Conservation (phyloP, 1,284 basidiomycete species). For the Agaricales sp. region DNA sequence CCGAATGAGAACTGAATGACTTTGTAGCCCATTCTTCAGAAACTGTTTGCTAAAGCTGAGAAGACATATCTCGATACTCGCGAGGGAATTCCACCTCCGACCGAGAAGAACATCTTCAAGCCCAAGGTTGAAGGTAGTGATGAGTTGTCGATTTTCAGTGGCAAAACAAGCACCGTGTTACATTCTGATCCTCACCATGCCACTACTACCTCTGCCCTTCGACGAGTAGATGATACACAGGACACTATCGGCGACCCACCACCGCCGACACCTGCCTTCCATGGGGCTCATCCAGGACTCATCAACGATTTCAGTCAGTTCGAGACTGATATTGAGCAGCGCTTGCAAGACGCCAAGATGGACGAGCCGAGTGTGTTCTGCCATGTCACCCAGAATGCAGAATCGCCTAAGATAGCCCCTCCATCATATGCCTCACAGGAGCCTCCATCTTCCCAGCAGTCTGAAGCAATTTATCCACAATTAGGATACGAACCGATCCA, state of each 20-base stretch:
- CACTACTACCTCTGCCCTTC: constrained; percentile 11
- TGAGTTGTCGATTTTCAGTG: constrained; percentile 63
- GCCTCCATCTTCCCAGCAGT: background rate
- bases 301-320: constrained; percentile 49
- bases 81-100: constrained; percentile 29
- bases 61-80: constrained; percentile 36
- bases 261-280: constrained; percentile 23
- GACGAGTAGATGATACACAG: too few relatives aligned
- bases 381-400: background rate
- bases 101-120: constrained; percentile 47
- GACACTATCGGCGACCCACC: constrained; percentile 7
- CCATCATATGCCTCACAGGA: constrained; percentile 4
- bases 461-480: constrained; percentile 10
- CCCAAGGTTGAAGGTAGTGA: constrained; percentile 36
- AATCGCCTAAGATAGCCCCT: background rate
- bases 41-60: constrained; percentile 52
- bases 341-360: constrained; percentile 38
- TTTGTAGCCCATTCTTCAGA: constrained; percentile 46
- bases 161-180: constrained; percentile 50
- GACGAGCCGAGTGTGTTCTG: constrained; percentile 11
- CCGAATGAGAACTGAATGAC: constrained; percentile 3
- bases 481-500: constrained; percentile 15
- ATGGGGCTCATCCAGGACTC: constrained; percentile 46
- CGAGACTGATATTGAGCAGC: constrained; percentile 43
- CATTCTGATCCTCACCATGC: constrained; percentile 24